phyloP scores from a whole-genome alignment of 805 yeast species.

The Suhomyces prunicola region DNA sequence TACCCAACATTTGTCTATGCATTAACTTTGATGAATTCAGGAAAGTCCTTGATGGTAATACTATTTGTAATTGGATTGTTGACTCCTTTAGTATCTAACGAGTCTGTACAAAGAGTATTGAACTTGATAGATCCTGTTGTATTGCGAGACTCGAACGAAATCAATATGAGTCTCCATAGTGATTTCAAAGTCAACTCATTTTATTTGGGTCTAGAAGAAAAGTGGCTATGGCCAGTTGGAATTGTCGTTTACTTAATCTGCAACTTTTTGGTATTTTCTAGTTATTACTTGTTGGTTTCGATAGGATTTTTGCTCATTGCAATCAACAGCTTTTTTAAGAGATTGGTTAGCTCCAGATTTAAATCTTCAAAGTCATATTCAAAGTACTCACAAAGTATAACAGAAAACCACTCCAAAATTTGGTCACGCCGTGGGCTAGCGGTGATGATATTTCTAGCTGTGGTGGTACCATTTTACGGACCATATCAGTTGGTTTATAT shows the following conservation, averaged over 20 bases:
- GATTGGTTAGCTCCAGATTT: neutral
- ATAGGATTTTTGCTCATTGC: slow-evolving; percentile 5
- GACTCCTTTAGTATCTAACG: slow-evolving; percentile 35
- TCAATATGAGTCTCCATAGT: slow-evolving; percentile 33
- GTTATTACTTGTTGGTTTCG: slow-evolving; percentile 24
- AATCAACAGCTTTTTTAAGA: neutral
- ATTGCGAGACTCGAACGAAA: slow-evolving; percentile 43
- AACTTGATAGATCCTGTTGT: slow-evolving; percentile 53
- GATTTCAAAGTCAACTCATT: slow-evolving; percentile 49
- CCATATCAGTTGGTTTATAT: slow-evolving; percentile 82
- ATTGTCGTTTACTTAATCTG: slow-evolving; percentile 51
- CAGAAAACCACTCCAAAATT: neutral
- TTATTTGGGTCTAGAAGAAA: slow-evolving; percentile 65
- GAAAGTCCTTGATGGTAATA: slow-evolving; percentile 19
- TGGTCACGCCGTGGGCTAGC: slow-evolving; percentile 20
- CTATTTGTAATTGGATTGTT: slow-evolving; percentile 29
- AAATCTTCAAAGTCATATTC: neutral
- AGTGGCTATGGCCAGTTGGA: slow-evolving; percentile 54
- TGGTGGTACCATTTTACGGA: slow-evolving; percentile 54
- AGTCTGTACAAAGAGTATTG: slow-evolving; percentile 36
- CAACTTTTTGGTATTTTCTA: slow-evolving; percentile 38
- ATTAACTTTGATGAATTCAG: slow-evolving; percentile 25
- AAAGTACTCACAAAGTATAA: neutral
- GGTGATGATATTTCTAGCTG: slow-evolving; percentile 34
- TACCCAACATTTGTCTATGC: slow-evolving; percentile 37